Conservation (phyloP, 2,329 filamentous ascomycete genomes). For the Exophiala mesophila region DNA sequence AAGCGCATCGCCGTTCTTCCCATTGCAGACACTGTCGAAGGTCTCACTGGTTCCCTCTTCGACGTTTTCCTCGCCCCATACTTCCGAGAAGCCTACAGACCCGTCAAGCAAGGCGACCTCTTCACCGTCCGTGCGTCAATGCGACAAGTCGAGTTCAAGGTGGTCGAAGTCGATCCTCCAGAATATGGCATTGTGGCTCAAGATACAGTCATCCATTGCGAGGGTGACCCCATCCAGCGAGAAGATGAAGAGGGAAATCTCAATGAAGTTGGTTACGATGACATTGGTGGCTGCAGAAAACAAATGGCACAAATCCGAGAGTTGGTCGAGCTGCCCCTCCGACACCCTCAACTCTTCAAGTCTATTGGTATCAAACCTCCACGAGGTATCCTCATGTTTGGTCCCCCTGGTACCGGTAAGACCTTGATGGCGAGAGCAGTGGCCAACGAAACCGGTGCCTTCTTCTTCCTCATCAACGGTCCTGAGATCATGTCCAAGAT, state of each 20-base stretch:
- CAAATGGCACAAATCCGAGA: constrained; percentile 99
- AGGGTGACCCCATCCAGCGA: constrained; percentile 93
- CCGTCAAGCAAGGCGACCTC: constrained; percentile 92
- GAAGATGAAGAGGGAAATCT: constrained; percentile 99
- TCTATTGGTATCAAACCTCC: constrained; percentile 99
- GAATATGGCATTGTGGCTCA: constrained; percentile 99
- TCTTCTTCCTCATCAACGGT: constrained; percentile 99
- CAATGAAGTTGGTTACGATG: constrained; percentile 98
- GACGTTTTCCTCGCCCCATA: constrained; percentile 99
- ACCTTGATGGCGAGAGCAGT: constrained; percentile 98
- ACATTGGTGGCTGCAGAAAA: constrained; percentile 98
- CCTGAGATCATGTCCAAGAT: constrained; percentile 99
- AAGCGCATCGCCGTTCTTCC: constrained; percentile 98
- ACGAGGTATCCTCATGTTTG: constrained; percentile 92
- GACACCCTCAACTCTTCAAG: constrained; percentile 98
- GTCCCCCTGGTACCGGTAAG: constrained; percentile 98
- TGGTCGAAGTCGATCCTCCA: constrained; percentile 95
- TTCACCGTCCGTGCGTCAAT: constrained; percentile 98
- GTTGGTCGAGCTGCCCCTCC: constrained; percentile 92
- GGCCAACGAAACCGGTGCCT: constrained; percentile 96
- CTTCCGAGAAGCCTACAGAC: constrained; percentile 98
- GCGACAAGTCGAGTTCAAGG: constrained; percentile 99
- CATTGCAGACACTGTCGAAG: constrained; percentile 96
- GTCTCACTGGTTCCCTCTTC: constrained; percentile 94
- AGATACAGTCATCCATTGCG: constrained; percentile 98